phyloP scores from a whole-genome alignment of 345 rosid species.

The Corymbia maculata region DNA sequence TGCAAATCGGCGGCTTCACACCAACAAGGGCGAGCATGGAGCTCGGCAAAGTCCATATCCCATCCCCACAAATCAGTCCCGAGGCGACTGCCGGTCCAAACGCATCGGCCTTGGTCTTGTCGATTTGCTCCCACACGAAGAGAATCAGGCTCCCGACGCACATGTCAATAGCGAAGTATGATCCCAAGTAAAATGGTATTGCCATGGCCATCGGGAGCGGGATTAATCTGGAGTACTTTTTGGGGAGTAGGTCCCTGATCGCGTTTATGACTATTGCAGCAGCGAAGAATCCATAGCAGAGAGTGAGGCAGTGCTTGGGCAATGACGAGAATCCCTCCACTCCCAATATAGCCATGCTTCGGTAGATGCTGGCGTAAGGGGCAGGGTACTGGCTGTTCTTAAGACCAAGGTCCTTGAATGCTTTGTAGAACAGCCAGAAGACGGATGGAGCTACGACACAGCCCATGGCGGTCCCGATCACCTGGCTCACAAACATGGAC shows the following conservation, averaged over 20 bases:
- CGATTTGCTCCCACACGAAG: neutral
- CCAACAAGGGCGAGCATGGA: slow-evolving; percentile 1
- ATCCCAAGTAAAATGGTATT: slow-evolving; percentile 72
- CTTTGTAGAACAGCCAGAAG: slow-evolving; percentile 4
- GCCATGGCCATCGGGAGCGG: slow-evolving; percentile 95
- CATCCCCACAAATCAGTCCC: slow-evolving; percentile 1
- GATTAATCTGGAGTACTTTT: slow-evolving; percentile 30
- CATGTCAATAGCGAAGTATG: slow-evolving; percentile 26
- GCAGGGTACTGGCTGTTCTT: slow-evolving; percentile 46
- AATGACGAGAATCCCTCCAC: slow-evolving; percentile 62
- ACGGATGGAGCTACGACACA: neutral
- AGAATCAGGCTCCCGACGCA: neutral
- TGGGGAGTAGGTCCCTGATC: slow-evolving; percentile 29
- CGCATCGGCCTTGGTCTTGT: neutral
- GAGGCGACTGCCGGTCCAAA: slow-evolving; percentile 1
- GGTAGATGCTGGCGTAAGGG: slow-evolving; percentile 14
- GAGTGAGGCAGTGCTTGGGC: slow-evolving; percentile 61
- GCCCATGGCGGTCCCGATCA: neutral
- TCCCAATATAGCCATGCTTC: slow-evolving; percentile 63
- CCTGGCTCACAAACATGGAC: neutral
- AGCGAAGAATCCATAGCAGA: slow-evolving; percentile 49
- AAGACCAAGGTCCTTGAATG: slow-evolving; percentile 34
- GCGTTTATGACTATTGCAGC: slow-evolving; percentile 51
- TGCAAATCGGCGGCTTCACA: slow-evolving; percentile 2
- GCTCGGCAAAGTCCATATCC: slow-evolving; percentile 3